Evolutionary conservation across 331 rosid species (phyloP).

Genomic region (Dryas integrifolia): DNA sequence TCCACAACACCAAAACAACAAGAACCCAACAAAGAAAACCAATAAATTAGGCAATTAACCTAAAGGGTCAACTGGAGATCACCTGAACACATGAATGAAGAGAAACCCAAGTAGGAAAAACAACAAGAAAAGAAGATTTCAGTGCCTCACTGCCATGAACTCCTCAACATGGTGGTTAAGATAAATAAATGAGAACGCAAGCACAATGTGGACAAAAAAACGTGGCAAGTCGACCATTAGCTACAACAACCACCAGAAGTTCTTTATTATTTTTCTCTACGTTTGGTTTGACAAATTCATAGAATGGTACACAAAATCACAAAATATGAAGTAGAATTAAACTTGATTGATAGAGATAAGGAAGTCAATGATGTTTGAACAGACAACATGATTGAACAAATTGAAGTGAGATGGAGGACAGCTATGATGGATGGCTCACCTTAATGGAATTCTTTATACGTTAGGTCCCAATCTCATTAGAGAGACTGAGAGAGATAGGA

Average conservation of each 20-base stretch:
- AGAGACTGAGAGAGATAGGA: not conserved
- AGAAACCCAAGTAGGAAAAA: conserved; percentile 8
- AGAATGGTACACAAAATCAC: conserved; percentile 12
- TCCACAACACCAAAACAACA: not conserved
- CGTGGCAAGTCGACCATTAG: not conserved
- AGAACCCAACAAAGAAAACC: conserved; percentile 17
- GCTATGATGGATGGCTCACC: conserved; percentile 29
- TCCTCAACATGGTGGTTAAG: conserved; percentile 7
- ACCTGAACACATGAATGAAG: conserved; percentile 17
- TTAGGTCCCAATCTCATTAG: not conserved
- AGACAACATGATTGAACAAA: conserved; percentile 7
- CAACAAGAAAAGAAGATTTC: not conserved
- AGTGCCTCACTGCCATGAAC: conserved; percentile 13
- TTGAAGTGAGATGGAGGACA: conserved; percentile 27
- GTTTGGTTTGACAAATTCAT: conserved; percentile 44
- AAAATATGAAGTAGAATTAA: not conserved
- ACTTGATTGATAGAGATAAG: not conserved
- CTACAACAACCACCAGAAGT: conserved; percentile 9
- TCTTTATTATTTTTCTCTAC: not conserved
- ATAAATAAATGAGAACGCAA: not conserved
- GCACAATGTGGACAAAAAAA: not conserved
- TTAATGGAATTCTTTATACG: not conserved
- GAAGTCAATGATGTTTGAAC: conserved; percentile 18
- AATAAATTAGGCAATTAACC: not conserved
- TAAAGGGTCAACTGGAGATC: not conserved